Conservation (phyloP, 106 monocot genomes). For the Platanthera zijinensis region DNA sequence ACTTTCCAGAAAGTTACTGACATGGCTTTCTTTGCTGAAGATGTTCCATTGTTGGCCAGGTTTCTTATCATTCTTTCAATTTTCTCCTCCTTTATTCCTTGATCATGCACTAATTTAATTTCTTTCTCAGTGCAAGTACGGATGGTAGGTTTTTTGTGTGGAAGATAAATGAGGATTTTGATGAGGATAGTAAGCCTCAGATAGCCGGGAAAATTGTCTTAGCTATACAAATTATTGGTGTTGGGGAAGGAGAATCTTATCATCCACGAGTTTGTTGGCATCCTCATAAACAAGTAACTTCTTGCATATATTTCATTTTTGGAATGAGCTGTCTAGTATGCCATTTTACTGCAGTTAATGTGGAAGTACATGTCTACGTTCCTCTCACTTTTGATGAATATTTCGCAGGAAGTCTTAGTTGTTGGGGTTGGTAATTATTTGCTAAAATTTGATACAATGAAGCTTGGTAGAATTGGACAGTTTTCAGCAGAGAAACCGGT, state of each 20-base stretch:
- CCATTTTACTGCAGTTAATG: neutral
- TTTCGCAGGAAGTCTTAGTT: conserved; percentile 70
- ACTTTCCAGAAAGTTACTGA: conserved; percentile 75
- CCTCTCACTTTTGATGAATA: neutral
- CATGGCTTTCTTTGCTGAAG: conserved; percentile 99
- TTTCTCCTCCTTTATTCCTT: conserved; percentile 4
- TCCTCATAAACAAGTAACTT: conserved; percentile 92
- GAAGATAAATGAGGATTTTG: conserved; percentile 93
- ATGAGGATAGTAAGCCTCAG: conserved; percentile 69
- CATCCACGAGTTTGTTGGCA: conserved; percentile 97
- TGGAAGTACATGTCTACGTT: neutral
- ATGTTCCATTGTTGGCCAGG: conserved; percentile 93
- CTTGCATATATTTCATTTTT: conserved; percentile 1
- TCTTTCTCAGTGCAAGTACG: conserved; percentile 75
- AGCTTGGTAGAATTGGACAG: conserved; percentile 67
- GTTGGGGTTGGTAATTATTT: conserved; percentile 71
- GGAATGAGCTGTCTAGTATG: neutral
- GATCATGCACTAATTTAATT: conserved; percentile 1
- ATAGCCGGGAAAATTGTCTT: conserved; percentile 73
- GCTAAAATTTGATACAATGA: conserved; percentile 85
- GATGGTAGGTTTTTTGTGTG: conserved; percentile 90
- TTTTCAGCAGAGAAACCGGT: conserved; percentile 82
- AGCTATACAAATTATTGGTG: conserved; percentile 73
- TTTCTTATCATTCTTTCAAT: conserved; percentile 16
- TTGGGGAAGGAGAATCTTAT: conserved; percentile 48